Conservation (phyloP, 2,329 filamentous ascomycete genomes). For the Zasmidium angulare region DNA sequence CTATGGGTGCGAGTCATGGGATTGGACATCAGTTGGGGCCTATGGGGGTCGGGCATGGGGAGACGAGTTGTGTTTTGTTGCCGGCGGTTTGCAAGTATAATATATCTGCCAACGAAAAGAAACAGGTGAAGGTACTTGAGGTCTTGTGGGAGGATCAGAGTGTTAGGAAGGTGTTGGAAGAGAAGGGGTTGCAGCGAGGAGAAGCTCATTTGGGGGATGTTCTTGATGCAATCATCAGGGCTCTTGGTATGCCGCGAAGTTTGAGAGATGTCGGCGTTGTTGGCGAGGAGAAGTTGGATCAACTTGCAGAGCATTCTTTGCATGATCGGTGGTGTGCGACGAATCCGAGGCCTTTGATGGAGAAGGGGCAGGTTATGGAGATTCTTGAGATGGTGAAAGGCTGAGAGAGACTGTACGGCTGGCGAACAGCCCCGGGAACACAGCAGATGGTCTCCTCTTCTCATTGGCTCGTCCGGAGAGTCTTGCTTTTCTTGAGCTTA, state of each 20-base stretch:
- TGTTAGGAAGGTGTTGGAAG: slow-evolving; percentile 39
- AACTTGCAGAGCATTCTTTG: slow-evolving; percentile 51
- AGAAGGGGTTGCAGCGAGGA: slow-evolving; percentile 27
- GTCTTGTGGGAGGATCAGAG: slow-evolving; percentile 42
- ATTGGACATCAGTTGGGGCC: slow-evolving; percentile 50
- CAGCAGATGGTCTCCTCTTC: too few species aligned
- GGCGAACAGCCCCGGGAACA: too few species aligned
- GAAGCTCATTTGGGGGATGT: slow-evolving; percentile 51
- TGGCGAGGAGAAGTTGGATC: slow-evolving; percentile 45
- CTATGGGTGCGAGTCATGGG: slow-evolving; percentile 41
- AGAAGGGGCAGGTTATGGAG: slow-evolving; percentile 52
- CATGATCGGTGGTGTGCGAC: slow-evolving; percentile 52
- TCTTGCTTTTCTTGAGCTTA: too few species aligned
- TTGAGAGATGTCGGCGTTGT: slow-evolving; percentile 52
- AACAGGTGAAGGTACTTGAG: slow-evolving; percentile 43
- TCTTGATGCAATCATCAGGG: slow-evolving; percentile 51
- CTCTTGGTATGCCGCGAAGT: slow-evolving; percentile 55
- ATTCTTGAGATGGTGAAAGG: slow-evolving; percentile 46
- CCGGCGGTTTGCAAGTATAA: slow-evolving; percentile 61
- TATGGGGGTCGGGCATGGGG: slow-evolving; percentile 59
- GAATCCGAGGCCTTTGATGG: slow-evolving; percentile 51
- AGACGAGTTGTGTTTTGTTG: slow-evolving; percentile 58
- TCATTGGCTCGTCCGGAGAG: too few species aligned
- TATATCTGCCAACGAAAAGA: slow-evolving; percentile 38
- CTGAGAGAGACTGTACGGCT: slow-evolving; percentile 2